Percentiles rank a stretch among this genome's conserved stretches.
phyloP scores from a whole-genome alignment of 768 basidiomycete species.

The Tricholoma saponaceum region DNA sequence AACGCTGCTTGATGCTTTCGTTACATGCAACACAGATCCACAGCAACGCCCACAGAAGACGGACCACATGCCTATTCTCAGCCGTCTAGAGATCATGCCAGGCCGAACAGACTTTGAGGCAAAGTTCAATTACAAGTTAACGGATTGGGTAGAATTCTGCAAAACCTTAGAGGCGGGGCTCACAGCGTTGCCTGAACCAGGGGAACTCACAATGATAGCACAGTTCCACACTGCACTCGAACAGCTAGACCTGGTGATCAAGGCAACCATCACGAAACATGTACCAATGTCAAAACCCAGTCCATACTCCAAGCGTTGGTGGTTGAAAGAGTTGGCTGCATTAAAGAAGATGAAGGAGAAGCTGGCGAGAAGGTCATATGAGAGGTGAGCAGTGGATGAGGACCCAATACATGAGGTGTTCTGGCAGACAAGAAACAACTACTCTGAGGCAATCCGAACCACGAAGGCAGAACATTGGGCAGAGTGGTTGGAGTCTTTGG shows the following conservation, averaged over 20 bases:
- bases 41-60: neutral
- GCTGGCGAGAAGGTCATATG: neutral
- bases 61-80: neutral
- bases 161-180: neutral
- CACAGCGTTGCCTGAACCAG: neutral
- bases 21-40: slow-evolving; percentile 13
- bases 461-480: neutral
- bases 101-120: neutral
- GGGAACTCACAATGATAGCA: neutral
- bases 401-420: neutral
- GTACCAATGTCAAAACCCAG: neutral
- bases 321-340: slow-evolving; percentile 9
- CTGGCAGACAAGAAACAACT: neutral
- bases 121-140: neutral
- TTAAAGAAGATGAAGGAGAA: neutral
- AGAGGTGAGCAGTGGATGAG: neutral
- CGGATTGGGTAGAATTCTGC: neutral
- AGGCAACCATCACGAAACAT: no score
- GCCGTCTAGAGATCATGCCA: neutral
- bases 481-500: neutral
- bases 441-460: neutral
- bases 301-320: slow-evolving; percentile 15
- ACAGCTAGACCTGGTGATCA: no score
- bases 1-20: slow-evolving; percentile 6
- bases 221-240: neutral